These are phyloP conservation scores for Aspergillus felis DNA, from an alignment of 2,329 filamentous ascomycete species.

Conservation along the genomic window DNA sequence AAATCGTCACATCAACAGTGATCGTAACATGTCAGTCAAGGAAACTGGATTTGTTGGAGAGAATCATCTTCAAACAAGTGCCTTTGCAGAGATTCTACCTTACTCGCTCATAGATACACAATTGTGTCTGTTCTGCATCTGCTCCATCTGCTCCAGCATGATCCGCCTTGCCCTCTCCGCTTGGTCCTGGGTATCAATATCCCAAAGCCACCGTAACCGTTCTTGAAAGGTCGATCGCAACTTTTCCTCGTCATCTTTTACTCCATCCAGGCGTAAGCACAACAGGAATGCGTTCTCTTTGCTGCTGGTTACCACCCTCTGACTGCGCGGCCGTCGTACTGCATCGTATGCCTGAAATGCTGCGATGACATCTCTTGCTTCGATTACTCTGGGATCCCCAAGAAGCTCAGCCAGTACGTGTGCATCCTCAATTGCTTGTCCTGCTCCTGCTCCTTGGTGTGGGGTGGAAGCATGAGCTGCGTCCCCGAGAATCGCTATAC, in stretches of 20 bases:
- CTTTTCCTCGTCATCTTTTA: conserved; percentile 24
- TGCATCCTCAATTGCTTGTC: conserved; percentile 38
- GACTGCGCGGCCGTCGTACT: conserved; percentile 47
- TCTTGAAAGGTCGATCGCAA: conserved; percentile 19
- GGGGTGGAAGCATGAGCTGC: conserved; percentile 39
- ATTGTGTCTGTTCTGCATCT: background rate
- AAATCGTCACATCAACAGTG: background rate
- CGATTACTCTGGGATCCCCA: conserved; percentile 32
- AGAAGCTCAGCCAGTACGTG: conserved; percentile 44
- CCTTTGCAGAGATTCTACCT: no score
- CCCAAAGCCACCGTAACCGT: conserved; percentile 33
- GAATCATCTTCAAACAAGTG: background rate
- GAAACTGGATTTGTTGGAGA: background rate
- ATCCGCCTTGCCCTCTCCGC: conserved; percentile 19
- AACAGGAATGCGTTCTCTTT: conserved; percentile 38
- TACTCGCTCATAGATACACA: background rate
- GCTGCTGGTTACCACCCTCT: conserved; percentile 51
- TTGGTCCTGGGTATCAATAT: conserved; percentile 27
- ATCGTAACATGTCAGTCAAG: background rate
- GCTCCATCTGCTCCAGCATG: conserved; percentile 7
- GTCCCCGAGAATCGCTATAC: conserved; percentile 33
- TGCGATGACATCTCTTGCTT: conserved; percentile 33
- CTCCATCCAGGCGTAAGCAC: conserved; percentile 23
- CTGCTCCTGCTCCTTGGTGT: conserved; percentile 37
- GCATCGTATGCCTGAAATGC: conserved; percentile 53